Base-by-base conservation (phyloP, 306 rosid species). In the Ceratonia siliqua region DNA sequence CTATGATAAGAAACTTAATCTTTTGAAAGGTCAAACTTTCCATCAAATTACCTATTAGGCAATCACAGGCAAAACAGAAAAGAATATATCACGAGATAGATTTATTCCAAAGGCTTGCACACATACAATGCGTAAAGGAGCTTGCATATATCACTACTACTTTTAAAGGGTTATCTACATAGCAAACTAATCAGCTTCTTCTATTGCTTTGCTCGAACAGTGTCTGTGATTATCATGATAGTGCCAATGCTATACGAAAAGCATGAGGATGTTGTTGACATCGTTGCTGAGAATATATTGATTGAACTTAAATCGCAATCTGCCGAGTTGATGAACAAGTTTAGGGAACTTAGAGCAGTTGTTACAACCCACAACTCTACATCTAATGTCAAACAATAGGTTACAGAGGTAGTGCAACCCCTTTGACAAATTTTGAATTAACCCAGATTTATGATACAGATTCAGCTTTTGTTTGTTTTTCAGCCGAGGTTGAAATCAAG, bases 191-290 rank as follows among this genome's bases (percentile, higher is more conserved):
- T 48, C 1, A 55, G 20, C 22, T 58, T 59, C 63, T 64, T 69
- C 53, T n/a, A 48, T 49, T 79, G 71, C 56, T 83, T 5, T 78
- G 72, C 66, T 85, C 79, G 55, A 71, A 80, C 58, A 90, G 92
- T 36, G 56, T 45, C 72, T 43, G 28, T 66, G 57, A 66, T 45
- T 27, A n/a, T 66, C 57, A 56, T 66, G 86, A 78, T 36, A 42
- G 70, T 87, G 50, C 96, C 92, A 9, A 72, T 75, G 5, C 59
- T 80, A 39, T 87, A 87, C 49, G 96, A 90, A 78, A 84, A 58
- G 64, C 41, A 75, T 18, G 90, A 82, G 64, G 90, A 82, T 65
- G 46, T 46, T 68, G 62, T 87, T 72, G 92, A 87, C 79, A 76
- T 78, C 55, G 17, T 80, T 27, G 82, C 77, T 13, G 87, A 77